phyloP scores from a whole-genome alignment of 2,329 filamentous ascomycete species.

The Pleomassaria siparia region DNA sequence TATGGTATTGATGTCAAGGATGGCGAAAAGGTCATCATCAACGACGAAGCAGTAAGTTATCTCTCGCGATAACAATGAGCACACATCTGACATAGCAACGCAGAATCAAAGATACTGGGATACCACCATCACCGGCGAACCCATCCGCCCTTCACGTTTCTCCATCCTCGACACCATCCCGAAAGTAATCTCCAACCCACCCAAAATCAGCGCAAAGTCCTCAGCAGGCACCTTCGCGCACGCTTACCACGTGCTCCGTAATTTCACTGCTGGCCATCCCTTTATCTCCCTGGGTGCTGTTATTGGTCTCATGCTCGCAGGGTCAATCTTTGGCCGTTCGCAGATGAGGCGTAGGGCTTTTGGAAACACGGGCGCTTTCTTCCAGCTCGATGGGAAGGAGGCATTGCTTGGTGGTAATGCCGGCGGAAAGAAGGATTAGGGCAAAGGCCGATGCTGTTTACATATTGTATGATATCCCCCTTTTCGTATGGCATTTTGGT shows the following conservation, averaged over 20 bases:
- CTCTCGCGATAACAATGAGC: background rate
- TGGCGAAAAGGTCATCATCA: conserved; percentile 91
- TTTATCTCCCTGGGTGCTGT: conserved; percentile 56
- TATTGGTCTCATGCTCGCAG: conserved; percentile 57
- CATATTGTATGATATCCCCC: conserved; percentile 11
- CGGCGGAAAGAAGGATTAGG: conserved; percentile 37
- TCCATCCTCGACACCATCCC: conserved; percentile 85
- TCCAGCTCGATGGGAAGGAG: conserved; percentile 68
- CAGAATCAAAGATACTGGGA: conserved; percentile 96
- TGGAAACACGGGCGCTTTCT: conserved; percentile 60
- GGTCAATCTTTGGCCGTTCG: conserved; percentile 38
- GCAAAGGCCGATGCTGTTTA: background rate
- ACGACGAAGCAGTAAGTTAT: conserved; percentile 86
- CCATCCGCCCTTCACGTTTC: conserved; percentile 84
- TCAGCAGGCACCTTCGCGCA: conserved; percentile 73
- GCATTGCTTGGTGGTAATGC: conserved; percentile 62
- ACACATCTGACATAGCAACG: conserved; percentile 38
- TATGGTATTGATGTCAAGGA: conserved; percentile 86
- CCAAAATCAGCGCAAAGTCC: conserved; percentile 74
- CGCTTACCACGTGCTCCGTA: conserved; percentile 58
- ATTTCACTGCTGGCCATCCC: conserved; percentile 48
- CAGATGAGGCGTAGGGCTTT: conserved; percentile 42
- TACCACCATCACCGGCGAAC: conserved; percentile 80
- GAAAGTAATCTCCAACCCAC: conserved; percentile 68
- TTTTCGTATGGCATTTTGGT: conserved; percentile 8